Conservation (phyloP, 2,329 filamentous ascomycete species). For the Arthroderma sp. region DNA sequence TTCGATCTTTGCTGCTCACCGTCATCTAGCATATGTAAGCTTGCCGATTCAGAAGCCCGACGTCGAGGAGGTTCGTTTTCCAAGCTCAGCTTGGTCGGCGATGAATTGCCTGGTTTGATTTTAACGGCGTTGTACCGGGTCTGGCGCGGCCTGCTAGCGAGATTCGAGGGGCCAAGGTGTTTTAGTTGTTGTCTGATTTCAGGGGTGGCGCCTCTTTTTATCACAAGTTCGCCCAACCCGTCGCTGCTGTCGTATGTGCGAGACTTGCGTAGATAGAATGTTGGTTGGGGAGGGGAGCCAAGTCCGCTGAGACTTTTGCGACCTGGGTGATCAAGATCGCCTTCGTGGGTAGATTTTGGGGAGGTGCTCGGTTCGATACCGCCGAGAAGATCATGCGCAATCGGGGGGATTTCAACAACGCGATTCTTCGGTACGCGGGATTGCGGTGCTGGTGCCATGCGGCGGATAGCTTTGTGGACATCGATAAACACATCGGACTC, state of each 20-base stretch:
- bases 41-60: constrained; percentile 18
- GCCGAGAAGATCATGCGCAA: constrained; percentile 24
- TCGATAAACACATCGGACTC: constrained; percentile 98
- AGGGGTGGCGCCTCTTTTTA: constrained; percentile 39
- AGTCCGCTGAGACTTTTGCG: constrained; percentile 19
- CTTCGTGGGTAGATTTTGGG: neutral
- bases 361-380: constrained; percentile 33
- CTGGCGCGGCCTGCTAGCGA: constrained; percentile 45
- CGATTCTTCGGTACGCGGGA: constrained; percentile 50
- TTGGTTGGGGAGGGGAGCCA: constrained; percentile 24
- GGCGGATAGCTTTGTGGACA: constrained; percentile 92
- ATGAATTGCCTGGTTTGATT: constrained; percentile 46
- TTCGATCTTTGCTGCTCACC: constrained; percentile 23
- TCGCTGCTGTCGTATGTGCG: constrained; percentile 18
- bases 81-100: constrained; percentile 1
- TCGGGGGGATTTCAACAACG: constrained; percentile 36
- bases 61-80: constrained; percentile 12
- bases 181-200: constrained; percentile 48
- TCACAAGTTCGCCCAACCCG: constrained; percentile 20
- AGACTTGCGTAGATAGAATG: constrained; percentile 28
- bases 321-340: neutral
- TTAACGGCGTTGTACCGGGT: constrained; percentile 52
- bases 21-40: constrained; percentile 23
- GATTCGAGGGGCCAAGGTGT: constrained; percentile 51
- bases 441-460: constrained; percentile 72